These are phyloP conservation scores for Polytrichum formosum DNA, from an alignment of 225 moss, liverwort and hornwort species.

Conservation along the genomic window DNA sequence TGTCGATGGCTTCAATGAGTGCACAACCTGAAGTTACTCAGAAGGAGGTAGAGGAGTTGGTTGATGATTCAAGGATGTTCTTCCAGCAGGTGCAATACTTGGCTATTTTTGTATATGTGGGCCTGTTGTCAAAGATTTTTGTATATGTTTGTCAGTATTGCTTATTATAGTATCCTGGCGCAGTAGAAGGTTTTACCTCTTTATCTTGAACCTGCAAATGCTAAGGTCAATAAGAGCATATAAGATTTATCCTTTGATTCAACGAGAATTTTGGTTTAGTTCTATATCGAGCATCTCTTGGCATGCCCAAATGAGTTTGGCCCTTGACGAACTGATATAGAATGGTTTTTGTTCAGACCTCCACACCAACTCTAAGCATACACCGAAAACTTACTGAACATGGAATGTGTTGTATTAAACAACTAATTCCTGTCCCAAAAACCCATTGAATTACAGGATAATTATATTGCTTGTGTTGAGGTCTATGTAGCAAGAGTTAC, in stretches of 20 bases:
- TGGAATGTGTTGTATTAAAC: not conserved
- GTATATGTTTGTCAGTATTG: too few relatives aligned
- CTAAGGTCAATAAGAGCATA: too few relatives aligned
- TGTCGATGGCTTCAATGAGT: not conserved
- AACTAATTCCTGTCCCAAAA: constrained; percentile 3
- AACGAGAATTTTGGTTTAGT: too few relatives aligned
- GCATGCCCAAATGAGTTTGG: too few relatives aligned
- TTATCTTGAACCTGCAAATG: too few relatives aligned
- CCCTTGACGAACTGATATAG: too few relatives aligned
- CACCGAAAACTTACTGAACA: not conserved
- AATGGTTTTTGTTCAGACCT: too few relatives aligned
- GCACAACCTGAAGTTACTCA: constrained; percentile 1
- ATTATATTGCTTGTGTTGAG: not conserved
- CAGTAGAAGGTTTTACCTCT: too few relatives aligned
- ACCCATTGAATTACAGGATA: constrained; percentile 5
- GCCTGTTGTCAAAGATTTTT: not conserved
- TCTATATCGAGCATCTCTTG: too few relatives aligned
- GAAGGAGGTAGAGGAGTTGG: not conserved
- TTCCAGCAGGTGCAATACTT: constrained; percentile 3
- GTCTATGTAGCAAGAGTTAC: constrained; percentile 2
- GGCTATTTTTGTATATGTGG: not conserved
- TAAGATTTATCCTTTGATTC: too few relatives aligned
- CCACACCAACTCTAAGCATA: too few relatives aligned
- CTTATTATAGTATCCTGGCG: too few relatives aligned
- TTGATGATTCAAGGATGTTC: not conserved